These are phyloP conservation scores for Pelargonium hybrid DNA, from an alignment of 441 rosid species.

Conservation along the genomic window DNA sequence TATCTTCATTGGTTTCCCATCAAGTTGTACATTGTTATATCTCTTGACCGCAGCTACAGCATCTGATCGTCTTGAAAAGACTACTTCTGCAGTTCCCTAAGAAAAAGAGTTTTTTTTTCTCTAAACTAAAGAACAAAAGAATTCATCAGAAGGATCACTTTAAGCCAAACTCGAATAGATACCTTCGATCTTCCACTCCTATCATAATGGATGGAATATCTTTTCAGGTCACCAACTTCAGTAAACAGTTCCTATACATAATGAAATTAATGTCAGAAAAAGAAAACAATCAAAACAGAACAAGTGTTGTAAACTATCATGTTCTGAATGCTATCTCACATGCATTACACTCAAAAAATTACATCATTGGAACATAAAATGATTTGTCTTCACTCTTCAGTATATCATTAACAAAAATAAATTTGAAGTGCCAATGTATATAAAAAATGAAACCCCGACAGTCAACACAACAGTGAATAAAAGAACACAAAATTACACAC, in stretches of 20 bases:
- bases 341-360: neutral
- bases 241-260: conserved; percentile 63
- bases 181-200: conserved; percentile 96
- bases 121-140: conserved; percentile 36
- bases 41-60: conserved; percentile 77
- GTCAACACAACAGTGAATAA: neutral
- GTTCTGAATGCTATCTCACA: neutral
- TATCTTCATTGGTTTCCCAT: conserved; percentile 87
- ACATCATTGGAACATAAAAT: neutral
- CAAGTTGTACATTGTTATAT: conserved; percentile 79
- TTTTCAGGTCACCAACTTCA: conserved; percentile 87
- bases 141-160: conserved; percentile 33
- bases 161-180: conserved; percentile 36
- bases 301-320: neutral
- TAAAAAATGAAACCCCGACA: neutral
- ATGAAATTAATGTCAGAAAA: neutral
- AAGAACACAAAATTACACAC: neutral
- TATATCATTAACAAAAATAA: neutral
- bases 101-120: conserved; percentile 27
- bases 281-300: neutral
- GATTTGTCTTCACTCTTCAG: neutral
- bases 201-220: conserved; percentile 63
- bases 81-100: conserved; percentile 92
- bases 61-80: conserved; percentile 56
- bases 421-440: neutral